These are phyloP conservation scores for Pholiota microspora DNA, from an alignment of 768 basidiomycete genomes.

Conservation along the genomic window DNA sequence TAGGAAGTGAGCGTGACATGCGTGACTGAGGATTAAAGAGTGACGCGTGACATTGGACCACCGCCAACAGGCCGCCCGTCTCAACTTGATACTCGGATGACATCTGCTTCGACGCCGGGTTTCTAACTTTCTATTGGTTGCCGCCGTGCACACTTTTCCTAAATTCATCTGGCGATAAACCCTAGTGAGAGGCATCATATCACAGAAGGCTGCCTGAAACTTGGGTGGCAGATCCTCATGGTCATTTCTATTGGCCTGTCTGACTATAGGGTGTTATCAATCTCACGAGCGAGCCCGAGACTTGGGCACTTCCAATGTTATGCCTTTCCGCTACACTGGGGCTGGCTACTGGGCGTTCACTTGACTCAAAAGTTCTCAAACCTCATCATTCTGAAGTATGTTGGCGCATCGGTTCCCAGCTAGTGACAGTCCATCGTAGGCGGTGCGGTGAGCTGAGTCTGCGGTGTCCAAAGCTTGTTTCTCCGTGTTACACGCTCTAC, in stretches of 20 bases:
- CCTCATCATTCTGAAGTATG: background rate
- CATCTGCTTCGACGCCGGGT: too few species aligned
- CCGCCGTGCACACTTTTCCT: background rate
- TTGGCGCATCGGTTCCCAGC: background rate
- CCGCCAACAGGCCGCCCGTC: too few species aligned
- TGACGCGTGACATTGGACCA: too few species aligned
- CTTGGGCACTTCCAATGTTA: background rate
- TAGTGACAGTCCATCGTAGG: too few species aligned
- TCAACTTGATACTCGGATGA: too few species aligned
- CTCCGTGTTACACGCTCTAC: slow-evolving; percentile 6
- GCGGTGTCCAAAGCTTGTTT: background rate
- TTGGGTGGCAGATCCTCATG: background rate
- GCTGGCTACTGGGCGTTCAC: background rate
- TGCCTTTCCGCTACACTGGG: background rate
- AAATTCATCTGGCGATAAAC: background rate
- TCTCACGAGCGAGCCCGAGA: slow-evolving; percentile 8
- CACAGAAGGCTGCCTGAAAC: too few species aligned
- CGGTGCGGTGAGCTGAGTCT: background rate
- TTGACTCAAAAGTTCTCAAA: background rate
- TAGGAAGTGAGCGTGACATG: too few species aligned
- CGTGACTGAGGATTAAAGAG: too few species aligned
- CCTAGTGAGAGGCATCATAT: background rate
- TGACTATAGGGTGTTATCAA: background rate
- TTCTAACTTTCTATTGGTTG: slow-evolving; percentile 3
- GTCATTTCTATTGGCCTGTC: background rate